A percentile compares a stretch with the other conserved stretches of the same genome.
These are phyloP conservation scores for Amanita muscaria DNA, from an alignment of 768 basidiomycete species.

Conservation along the genomic window DNA sequence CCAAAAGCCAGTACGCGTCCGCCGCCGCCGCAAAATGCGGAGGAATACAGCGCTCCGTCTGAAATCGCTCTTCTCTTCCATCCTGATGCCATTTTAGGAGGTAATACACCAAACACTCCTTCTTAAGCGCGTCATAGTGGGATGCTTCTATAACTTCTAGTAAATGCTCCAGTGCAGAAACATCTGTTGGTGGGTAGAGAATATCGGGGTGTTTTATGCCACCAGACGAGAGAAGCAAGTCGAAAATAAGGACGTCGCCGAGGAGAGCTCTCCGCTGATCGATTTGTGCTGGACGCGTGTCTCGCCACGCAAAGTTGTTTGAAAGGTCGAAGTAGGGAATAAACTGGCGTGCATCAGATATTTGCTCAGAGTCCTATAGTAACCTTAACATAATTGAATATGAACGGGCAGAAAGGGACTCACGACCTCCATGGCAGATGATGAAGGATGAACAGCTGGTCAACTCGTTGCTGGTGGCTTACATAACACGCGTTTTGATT, in stretches of 20 bases:
- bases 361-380: constrained; percentile 1
- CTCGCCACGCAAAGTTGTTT: constrained; percentile 49
- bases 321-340: constrained; percentile 6
- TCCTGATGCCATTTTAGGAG: constrained; percentile 75
- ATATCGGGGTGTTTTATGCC: constrained; percentile 50
- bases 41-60: constrained; percentile 50
- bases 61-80: constrained; percentile 44
- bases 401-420: neutral
- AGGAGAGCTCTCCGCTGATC: constrained; percentile 52
- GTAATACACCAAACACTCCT: constrained; percentile 74
- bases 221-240: constrained; percentile 60
- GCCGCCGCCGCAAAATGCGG: constrained; percentile 68
- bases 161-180: constrained; percentile 42
- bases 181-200: constrained; percentile 62
- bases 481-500: too few relatives aligned
- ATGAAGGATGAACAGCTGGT: too few relatives aligned
- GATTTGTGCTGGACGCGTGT: constrained; percentile 45
- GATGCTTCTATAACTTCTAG: constrained; percentile 54
- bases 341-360: neutral
- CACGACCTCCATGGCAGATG: constrained; percentile 6
- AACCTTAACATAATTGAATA: neutral
- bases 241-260: constrained; percentile 61
- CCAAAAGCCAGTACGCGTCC: constrained; percentile 83
- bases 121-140: constrained; percentile 67
- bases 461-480: too few relatives aligned